Conservation (phyloP, 305 asterid genomes). For the Caryopteris hybrid region DNA sequence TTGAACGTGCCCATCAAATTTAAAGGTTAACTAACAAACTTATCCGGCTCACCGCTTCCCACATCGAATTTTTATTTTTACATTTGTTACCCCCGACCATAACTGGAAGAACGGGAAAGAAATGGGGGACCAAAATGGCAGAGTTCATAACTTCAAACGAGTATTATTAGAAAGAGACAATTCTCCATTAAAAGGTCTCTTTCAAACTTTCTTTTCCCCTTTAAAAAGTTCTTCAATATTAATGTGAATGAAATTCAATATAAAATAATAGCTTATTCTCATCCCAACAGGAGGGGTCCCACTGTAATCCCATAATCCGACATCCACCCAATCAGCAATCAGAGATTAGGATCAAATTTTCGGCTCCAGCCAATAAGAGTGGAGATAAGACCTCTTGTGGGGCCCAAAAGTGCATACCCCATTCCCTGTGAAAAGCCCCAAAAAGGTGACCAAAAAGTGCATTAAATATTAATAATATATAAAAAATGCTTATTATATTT, state of each 20-base stretch:
- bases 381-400: constrained; percentile 49
- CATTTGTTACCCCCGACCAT: too few relatives aligned
- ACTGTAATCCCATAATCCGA: constrained; percentile 45
- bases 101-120: too few relatives aligned
- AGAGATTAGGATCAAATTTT: constrained; percentile 34
- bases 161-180: constrained; percentile 22
- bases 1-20: too few relatives aligned
- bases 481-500: constrained; percentile 49
- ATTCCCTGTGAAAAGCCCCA: constrained; percentile 22
- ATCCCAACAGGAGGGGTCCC: constrained; percentile 33
- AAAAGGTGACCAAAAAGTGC: constrained; percentile 20
- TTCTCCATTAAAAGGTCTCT: constrained; percentile 34
- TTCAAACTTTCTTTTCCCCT: constrained; percentile 9
- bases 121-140: constrained; percentile 39
- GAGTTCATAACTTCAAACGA: constrained; percentile 14
- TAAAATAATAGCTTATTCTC: constrained; percentile 25
- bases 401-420: constrained; percentile 33
- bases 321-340: constrained; percentile 45
- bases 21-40: too few relatives aligned
- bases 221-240: not conserved
- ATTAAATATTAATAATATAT: constrained; percentile 9
- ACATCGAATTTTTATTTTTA: too few relatives aligned
- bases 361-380: constrained; percentile 40
- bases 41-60: too few relatives aligned
- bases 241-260: constrained; percentile 9